A percentile compares a stretch with the other conserved stretches of the same genome.
Conservation (phyloP, 805 yeast species). For the Saccharomycopsis fermentans region DNA sequence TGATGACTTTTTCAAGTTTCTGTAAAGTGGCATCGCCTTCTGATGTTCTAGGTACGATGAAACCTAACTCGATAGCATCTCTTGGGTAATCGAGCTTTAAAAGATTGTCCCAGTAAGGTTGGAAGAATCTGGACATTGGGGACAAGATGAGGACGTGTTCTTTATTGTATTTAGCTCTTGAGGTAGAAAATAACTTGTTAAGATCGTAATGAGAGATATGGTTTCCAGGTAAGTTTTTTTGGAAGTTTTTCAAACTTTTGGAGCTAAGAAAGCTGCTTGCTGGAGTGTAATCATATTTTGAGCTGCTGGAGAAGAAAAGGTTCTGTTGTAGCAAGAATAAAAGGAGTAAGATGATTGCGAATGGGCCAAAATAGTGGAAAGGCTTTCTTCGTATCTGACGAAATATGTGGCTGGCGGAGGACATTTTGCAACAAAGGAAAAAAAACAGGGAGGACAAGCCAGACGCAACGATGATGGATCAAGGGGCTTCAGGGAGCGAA, state of each 20-base stretch:
- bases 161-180: slow-evolving; percentile 60
- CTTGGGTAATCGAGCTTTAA: slow-evolving; percentile 72
- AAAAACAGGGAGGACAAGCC: too few species aligned
- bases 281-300: slow-evolving; percentile 39
- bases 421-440: neutral
- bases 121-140: slow-evolving; percentile 81
- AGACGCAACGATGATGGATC: too few species aligned
- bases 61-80: slow-evolving; percentile 76
- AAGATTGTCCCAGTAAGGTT: slow-evolving; percentile 82
- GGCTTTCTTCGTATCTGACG: slow-evolving; percentile 58
- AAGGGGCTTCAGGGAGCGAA: too few species aligned
- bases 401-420: slow-evolving; percentile 26
- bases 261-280: slow-evolving; percentile 37
- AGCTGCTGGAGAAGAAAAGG: slow-evolving; percentile 27
- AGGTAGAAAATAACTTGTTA: slow-evolving; percentile 63
- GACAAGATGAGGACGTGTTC: slow-evolving; percentile 82
- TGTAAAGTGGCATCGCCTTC: slow-evolving; percentile 77
- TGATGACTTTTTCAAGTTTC: slow-evolving; percentile 65
- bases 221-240: slow-evolving; percentile 52
- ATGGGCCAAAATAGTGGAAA: slow-evolving; percentile 35
- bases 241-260: neutral
- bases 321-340: slow-evolving; percentile 28
- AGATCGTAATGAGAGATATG: slow-evolving; percentile 79
- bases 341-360: slow-evolving; percentile 32
- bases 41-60: slow-evolving; percentile 73